Conservation (phyloP, 2,329 filamentous ascomycete genomes). For the Plenodomus biglobosus region DNA sequence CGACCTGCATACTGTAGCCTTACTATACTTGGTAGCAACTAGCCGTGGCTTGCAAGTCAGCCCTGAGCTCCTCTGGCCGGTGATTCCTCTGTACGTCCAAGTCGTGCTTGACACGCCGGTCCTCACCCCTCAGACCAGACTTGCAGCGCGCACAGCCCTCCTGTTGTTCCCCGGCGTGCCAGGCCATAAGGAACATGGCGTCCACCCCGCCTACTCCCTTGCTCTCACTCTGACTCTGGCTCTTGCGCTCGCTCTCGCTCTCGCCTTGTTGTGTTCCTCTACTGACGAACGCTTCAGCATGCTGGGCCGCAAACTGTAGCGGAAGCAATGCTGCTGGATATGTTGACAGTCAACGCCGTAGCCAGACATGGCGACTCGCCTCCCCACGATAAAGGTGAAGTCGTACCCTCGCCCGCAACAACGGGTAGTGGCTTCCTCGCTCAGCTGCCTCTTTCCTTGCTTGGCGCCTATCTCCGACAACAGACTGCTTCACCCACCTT, state of each 20-base stretch:
- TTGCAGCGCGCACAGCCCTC: conserved; percentile 27
- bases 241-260: conserved; percentile 4
- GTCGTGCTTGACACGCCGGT: conserved; percentile 16
- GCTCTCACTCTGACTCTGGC: neutral
- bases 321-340: conserved; percentile 42
- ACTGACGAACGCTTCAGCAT: conserved; percentile 25
- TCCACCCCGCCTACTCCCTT: conserved; percentile 12
- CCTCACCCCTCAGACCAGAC: conserved; percentile 17
- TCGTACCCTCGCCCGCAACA: too few relatives aligned
- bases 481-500: conserved; percentile 20
- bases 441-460: conserved; percentile 40
- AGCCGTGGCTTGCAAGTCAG: conserved; percentile 38
- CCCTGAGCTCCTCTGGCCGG: conserved; percentile 10
- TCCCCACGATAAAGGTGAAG: conserved; percentile 17
- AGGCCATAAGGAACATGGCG: conserved; percentile 17
- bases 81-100: too few relatives aligned
- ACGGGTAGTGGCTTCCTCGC: conserved; percentile 29
- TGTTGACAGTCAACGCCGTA: conserved; percentile 42
- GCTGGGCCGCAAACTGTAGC: conserved; percentile 10
- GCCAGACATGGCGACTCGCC: conserved; percentile 39
- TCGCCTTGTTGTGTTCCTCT: conserved; percentile 6
- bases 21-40: conserved; percentile 15
- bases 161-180: neutral
- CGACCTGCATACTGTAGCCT: conserved; percentile 13
- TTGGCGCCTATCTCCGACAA: conserved; percentile 34